Evolutionary conservation across 345 rosid species (phyloP), one percentile per base, ranked within the genome.

Genomic region (Eutrema japonicum): DNA sequence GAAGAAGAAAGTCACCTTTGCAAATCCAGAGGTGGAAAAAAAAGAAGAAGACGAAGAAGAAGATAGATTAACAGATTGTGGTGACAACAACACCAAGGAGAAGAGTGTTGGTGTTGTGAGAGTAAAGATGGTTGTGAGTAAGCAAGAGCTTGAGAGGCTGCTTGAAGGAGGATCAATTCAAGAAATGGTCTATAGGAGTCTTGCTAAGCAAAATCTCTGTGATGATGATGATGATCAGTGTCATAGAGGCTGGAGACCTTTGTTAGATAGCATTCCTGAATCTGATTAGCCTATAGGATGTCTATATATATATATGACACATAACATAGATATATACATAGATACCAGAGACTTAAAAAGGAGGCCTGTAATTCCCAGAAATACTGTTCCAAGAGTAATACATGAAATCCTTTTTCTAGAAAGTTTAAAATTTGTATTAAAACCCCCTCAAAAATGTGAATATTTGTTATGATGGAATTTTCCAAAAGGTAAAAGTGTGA

Each of bases 41-140:
- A 81, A 76, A 57, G 82, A 52, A 47, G 33, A 22, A 47, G 41
- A 66, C 29, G 32, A 59, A 35, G 32, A 59, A 35, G 58, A 51
- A 14, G 64, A 52, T 27, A 35, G 41, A 26, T 22, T 61, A 29
- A 59, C 43, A 42, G 51, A 69, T 18, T 54, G 43, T 76, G 32
- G 22, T 16, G 71, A 68, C 27, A 53, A 62, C 27, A 46, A 52
- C 65, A 70, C 33, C 7, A 71, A 71, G 32, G 78, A 57, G 41
- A 78, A 53, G 35, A 78, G 37, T 12, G 43, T 9, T 7, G 80
- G 83, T 29, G 80, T 70, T 18, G 79, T 87, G 52, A 86, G 97
- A 76, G 87, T 91, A 49, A 91, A 89, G 88, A 51, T 93, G 84
- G 81, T 91, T 49, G 86, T 93, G 72, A 85, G 87, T 47, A 93